phyloP scores from a whole-genome alignment of 2,329 filamentous ascomycete genomes.

The Sclerotinia nivalis region DNA sequence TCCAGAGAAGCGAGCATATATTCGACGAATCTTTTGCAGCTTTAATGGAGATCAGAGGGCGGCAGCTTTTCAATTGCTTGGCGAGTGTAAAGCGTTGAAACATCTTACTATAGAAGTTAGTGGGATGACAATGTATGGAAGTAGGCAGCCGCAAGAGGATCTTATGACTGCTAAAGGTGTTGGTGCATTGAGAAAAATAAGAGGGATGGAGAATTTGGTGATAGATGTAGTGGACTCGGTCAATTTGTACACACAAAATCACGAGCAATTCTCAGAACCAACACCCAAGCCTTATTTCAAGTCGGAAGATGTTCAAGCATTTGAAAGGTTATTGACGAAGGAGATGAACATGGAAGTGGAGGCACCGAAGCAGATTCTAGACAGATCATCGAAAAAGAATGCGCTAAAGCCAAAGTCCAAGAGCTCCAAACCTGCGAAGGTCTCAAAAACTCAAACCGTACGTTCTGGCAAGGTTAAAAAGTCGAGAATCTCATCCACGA shows the following conservation, averaged over 20 bases:
- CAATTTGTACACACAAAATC: too few species aligned
- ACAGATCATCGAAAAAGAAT: too few species aligned
- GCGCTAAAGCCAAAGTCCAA: neutral
- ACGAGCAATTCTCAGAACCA: neutral
- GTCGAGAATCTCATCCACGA: neutral
- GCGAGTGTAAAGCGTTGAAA: slow-evolving; percentile 6
- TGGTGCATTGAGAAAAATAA: neutral
- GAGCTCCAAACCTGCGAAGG: neutral
- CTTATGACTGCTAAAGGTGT: neutral
- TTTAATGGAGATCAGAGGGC: neutral
- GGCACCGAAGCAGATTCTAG: neutral
- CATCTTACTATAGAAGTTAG: neutral
- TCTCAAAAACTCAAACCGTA: neutral
- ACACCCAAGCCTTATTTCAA: neutral
- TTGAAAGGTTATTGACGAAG: neutral
- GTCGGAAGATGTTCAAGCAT: neutral
- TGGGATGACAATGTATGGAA: neutral
- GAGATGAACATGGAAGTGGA: neutral
- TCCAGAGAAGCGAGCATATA: neutral
- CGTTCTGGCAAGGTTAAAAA: neutral
- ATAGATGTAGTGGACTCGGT: neutral
- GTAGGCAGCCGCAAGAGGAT: neutral
- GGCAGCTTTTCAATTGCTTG: slow-evolving; percentile 9
- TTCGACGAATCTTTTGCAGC: neutral
- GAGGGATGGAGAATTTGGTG: slow-evolving; percentile 7